A percentile compares a stretch with the other conserved stretches of the same genome.
These are phyloP conservation scores for Dendrobium officinale DNA, from an alignment of 106 monocot species.

Conservation along the genomic window DNA sequence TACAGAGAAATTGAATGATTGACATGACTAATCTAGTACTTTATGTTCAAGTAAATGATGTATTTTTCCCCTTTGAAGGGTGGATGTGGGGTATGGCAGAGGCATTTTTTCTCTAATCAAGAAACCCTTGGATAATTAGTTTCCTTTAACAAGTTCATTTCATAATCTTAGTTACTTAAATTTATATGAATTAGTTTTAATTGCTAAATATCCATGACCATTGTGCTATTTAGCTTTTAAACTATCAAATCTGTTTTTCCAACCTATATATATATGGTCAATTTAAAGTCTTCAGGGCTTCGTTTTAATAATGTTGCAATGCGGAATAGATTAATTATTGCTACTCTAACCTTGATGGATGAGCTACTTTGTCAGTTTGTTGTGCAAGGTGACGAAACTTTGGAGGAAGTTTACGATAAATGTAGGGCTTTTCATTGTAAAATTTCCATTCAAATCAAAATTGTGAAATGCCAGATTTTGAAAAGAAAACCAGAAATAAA, in stretches of 20 bases:
- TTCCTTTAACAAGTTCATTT: background rate
- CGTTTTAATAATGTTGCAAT: background rate
- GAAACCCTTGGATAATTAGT: background rate
- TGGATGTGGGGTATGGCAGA: no score
- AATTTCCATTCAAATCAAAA: background rate
- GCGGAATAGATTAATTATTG: background rate
- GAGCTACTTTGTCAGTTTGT: background rate
- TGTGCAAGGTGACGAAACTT: background rate
- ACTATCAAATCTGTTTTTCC: background rate
- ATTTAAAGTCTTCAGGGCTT: background rate
- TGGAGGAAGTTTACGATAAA: no score
- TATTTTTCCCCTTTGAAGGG: no score
- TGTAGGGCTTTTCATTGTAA: background rate
- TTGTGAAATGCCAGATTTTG: background rate
- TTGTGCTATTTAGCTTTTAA: background rate
- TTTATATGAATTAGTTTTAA: background rate
- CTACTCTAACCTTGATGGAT: background rate
- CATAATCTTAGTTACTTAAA: background rate
- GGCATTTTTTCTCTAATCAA: background rate
- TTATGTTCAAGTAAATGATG: no score
- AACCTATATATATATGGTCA: background rate
- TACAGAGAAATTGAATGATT: no score
- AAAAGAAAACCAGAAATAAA: background rate
- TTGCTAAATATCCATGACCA: background rate
- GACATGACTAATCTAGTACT: no score